Base-by-base conservation (phyloP, 1,139 yeast genomes). In the Arxiozyma heterogenica region DNA sequence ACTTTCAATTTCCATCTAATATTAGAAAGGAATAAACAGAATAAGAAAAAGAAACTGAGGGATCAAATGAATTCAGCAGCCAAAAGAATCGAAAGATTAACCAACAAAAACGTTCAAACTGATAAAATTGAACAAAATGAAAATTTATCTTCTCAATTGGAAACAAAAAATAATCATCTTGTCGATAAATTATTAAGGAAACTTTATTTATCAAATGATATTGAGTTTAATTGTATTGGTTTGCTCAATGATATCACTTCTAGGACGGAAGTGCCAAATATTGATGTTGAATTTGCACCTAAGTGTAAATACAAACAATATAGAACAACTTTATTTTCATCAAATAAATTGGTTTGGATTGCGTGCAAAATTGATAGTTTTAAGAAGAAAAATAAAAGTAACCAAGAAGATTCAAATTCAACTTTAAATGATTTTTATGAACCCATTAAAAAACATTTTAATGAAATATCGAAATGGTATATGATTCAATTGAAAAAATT, bases 391-490 rank as follows among this genome's bases (percentile, higher is more conserved):
- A 52, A 58, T 12, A 53, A 52, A 34, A 34, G 2, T 15, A 34
- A 34, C 15, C n/a, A 34, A 34, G 15, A 34, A 34, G n/a, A 34
- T 34, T 12, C n/a, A 12, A 12, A 34, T 34, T 34, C 39, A 17
- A 51, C 52, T 3, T 20, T 25, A 34, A 12, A 20, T 21, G 43
- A 46, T 30, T 58, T 59, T 23, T 54, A 53, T 21, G 30, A 47
- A 18, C 62, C 65, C 4, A 20, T 62, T 3, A 55, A 53, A 41
- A 54, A 55, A 18, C 49, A 61, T n/a, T 56, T 61, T 23, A 52
- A 57, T 18, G 54, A 54, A 5, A 51, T 58, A 3, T 50, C 58
- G 41, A 61, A 61, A 54, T 62, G 63, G 62, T 59, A 61, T 44
- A 47, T 61, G 34, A 53, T 61, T 17, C 59, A 64, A 49, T 55